Conservation (phyloP, 2,329 filamentous ascomycete genomes). For the Monosporascus sp. region DNA sequence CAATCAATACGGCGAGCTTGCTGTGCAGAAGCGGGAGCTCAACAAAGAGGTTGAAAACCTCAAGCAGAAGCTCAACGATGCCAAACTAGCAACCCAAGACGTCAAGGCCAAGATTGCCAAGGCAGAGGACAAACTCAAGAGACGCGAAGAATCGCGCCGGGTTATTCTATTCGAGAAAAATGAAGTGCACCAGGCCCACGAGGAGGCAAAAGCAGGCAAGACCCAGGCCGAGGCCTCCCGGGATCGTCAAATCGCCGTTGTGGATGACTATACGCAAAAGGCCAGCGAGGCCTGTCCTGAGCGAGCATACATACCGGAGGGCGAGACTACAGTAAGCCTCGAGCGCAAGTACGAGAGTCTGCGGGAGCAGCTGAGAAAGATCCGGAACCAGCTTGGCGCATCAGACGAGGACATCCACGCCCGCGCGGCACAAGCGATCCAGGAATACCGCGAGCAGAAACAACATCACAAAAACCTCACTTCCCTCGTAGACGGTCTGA, state of each 20-base stretch:
- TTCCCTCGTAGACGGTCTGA: conserved; percentile 37
- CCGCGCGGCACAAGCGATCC: conserved; percentile 34
- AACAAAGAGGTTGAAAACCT: conserved; percentile 36
- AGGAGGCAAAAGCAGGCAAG: conserved; percentile 42
- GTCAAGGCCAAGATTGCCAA: conserved; percentile 48
- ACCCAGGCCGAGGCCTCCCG: conserved; percentile 39
- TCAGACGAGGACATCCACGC: conserved; percentile 59
- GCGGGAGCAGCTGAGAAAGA: conserved; percentile 50
- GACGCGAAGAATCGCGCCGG: conserved; percentile 41
- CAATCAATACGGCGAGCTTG: conserved; percentile 48
- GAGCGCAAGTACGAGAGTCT: conserved; percentile 51
- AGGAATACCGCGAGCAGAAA: conserved; percentile 35
- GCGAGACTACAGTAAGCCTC: conserved; percentile 55
- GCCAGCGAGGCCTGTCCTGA: conserved; percentile 47
- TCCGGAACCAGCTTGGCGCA: conserved; percentile 54
- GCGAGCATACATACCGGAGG: conserved; percentile 58
- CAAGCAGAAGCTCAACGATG: conserved; percentile 29
- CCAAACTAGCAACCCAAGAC: conserved; percentile 28
- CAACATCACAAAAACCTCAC: conserved; percentile 39
- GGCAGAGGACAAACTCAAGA: conserved; percentile 46
- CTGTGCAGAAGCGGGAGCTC: conserved; percentile 42
- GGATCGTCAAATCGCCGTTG: conserved; percentile 38
- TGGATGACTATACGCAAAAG: conserved; percentile 49
- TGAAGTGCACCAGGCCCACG: conserved; percentile 44
- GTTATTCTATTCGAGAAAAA: conserved; percentile 59